phyloP scores from a whole-genome alignment of 768 basidiomycete genomes.

The Hygrophorus russula region DNA sequence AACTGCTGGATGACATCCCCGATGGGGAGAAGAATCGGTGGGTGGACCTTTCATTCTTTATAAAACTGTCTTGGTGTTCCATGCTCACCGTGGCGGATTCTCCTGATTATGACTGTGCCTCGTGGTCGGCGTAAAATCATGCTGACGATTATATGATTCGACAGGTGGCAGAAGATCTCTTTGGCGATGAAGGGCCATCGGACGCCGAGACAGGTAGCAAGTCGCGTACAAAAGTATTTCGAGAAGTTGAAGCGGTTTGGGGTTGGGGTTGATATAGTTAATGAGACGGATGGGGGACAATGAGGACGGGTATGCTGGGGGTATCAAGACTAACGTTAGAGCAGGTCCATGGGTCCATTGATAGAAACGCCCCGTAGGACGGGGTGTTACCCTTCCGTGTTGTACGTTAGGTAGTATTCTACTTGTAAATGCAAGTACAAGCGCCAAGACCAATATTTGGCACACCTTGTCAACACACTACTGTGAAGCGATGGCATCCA shows the following conservation, averaged over 20 bases:
- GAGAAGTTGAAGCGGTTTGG: conserved; percentile 75
- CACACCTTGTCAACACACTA: too few species aligned
- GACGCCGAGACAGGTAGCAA: conserved; percentile 79
- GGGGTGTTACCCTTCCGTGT: too few species aligned
- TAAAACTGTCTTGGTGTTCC: not conserved
- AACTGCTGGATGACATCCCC: conserved; percentile 64
- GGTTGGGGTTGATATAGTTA: conserved; percentile 18
- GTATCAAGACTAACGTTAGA: too few species aligned
- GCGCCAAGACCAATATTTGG: not conserved
- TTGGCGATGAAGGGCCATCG: conserved; percentile 67
- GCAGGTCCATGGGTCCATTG: too few species aligned
- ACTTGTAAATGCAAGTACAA: not conserved
- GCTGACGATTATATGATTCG: conserved; percentile 5
- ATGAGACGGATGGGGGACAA: not conserved
- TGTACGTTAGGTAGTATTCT: too few species aligned
- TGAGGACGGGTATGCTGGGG: conserved; percentile 2
- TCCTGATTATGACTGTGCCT: conserved; percentile 1
- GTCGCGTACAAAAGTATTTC: conserved; percentile 82
- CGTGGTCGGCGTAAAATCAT: too few species aligned
- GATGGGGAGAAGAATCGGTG: conserved; percentile 68
- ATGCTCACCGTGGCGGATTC: too few species aligned
- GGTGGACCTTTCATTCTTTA: conserved; percentile 11
- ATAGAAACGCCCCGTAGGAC: too few species aligned
- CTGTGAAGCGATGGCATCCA: conserved; percentile 25
- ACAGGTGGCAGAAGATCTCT: conserved; percentile 74